A percentile compares a stretch with the other conserved stretches of the same genome.
Evolutionary conservation across 345 rosid species (phyloP).

Genomic region (Ricinus communis): DNA sequence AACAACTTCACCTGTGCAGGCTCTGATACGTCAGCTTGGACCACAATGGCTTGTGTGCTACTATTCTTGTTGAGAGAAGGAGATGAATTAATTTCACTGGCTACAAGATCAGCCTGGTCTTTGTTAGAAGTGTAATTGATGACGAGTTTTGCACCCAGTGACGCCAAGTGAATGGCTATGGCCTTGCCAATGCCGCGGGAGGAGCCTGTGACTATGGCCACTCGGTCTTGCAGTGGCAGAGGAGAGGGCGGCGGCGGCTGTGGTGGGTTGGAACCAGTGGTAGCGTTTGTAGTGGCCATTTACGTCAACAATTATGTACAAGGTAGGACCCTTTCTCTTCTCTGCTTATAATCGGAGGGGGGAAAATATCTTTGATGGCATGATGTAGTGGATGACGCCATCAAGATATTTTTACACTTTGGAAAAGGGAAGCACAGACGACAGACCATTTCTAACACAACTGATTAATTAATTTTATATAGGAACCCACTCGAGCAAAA

Average conservation of each 20-base stretch:
- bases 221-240: slow-evolving; percentile 27
- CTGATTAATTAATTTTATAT: too few relatives aligned
- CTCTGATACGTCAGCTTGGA: slow-evolving; percentile 27
- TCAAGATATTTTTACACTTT: too few relatives aligned
- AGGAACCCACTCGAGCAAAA: too few relatives aligned
- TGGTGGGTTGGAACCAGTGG: background rate
- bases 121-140: slow-evolving; percentile 35
- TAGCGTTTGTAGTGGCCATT: too few relatives aligned
- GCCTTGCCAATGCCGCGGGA: slow-evolving; percentile 39
- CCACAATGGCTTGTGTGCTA: slow-evolving; percentile 15
- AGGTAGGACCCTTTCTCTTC: too few relatives aligned
- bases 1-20: slow-evolving; percentile 35
- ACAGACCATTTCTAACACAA: too few relatives aligned
- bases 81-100: slow-evolving; percentile 23
- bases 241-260: slow-evolving; percentile 14
- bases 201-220: slow-evolving; percentile 40
- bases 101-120: slow-evolving; percentile 31
- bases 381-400: too few relatives aligned
- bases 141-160: slow-evolving; percentile 36
- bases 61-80: background rate
- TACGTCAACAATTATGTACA: too few relatives aligned
- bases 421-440: too few relatives aligned
- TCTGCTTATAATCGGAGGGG: too few relatives aligned
- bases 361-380: too few relatives aligned
- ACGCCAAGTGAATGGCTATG: slow-evolving; percentile 38